phyloP scores from a whole-genome alignment of 306 rosid species.

The Begonia masoniana region DNA sequence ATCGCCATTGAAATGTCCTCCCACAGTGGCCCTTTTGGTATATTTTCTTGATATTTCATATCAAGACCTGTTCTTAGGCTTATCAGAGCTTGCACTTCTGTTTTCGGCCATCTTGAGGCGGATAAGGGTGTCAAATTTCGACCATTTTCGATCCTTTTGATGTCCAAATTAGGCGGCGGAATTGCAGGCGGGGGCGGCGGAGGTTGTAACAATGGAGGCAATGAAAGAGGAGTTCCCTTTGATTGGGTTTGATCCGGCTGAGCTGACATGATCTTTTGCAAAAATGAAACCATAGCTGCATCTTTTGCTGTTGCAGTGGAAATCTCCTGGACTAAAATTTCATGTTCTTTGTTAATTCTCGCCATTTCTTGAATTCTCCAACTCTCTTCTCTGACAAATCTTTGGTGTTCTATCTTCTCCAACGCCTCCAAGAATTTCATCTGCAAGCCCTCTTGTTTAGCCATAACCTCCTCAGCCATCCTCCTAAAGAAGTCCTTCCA shows the following conservation, averaged over 20 bases:
- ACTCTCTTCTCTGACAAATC: conserved; percentile 50
- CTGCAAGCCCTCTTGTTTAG: conserved; percentile 74
- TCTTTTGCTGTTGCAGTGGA: conserved; percentile 64
- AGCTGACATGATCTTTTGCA: conserved; percentile 64
- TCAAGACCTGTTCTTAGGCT: conserved; percentile 47
- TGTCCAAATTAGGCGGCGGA: background rate
- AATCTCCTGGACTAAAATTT: conserved; percentile 62
- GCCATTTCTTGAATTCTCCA: conserved; percentile 78
- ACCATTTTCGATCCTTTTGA: conserved; percentile 4
- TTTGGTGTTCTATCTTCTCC: conserved; percentile 58
- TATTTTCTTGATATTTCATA: conserved; percentile 58
- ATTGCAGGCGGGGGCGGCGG: background rate
- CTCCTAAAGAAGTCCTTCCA: conserved; percentile 86
- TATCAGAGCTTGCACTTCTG: conserved; percentile 61
- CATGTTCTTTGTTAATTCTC: conserved; percentile 48
- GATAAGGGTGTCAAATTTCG: conserved; percentile 5
- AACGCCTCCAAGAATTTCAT: conserved; percentile 65
- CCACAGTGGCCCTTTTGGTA: conserved; percentile 87
- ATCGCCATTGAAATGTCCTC: conserved; percentile 70
- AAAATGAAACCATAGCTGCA: conserved; percentile 54
- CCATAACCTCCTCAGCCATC: conserved; percentile 59
- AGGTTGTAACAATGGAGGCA: background rate
- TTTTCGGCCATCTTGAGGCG: conserved; percentile 71
- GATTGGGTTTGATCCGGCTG: conserved; percentile 18
- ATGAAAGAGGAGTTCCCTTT: conserved; percentile 1